Evolutionary conservation across 2,329 filamentous ascomycete genomes (phyloP), one percentile per base, ranked within the genome.

Genomic region (Ophiosphaerella narmari): DNA sequence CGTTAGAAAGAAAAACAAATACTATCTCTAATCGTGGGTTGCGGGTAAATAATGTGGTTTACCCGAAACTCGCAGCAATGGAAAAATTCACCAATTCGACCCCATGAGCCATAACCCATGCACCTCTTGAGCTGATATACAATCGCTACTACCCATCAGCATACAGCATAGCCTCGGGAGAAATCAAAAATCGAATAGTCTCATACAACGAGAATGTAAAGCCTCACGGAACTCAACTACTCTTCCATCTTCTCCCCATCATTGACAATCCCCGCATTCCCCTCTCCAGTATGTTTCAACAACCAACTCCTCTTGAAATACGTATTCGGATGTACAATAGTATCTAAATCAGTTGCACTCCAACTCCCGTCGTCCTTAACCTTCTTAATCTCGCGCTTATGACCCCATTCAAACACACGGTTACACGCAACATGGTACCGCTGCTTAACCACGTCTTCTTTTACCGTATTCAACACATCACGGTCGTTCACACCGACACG

Each of bases 361-460:
- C 77, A 80, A 0, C 70, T 68, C 5, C 70, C 72, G 40, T 79
- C 73, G 16, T 80, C 77, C 65, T 79, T 80, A 26, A 80, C 76
- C 68, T 77, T 78, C 58, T 77, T 79, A 16, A 81, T 71, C 63
- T 80, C 75, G 21, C 60, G 70, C 63, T 89, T 92, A 74, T 99
- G 92, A 14, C 88, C 77, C 69, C 88, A 83, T 65, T 99, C 94
- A 71, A 97, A 99, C 1, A 99, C 93, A 2, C 93, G 82, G 70
- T 97, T 99, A 74, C 94, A 99, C 16, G 93, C 94, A 75, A 99
- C 90, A 71, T 99, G 94, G 62, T 87, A 97, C 66, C 93, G 87
- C 70, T 89, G 88, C 70, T 88, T 91, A 41, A 89, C 88, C 63
- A 96, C 91, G 73, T 97, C 93, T 68, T 96, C 90, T 65, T 86